Evolutionary conservation across 306 rosid genomes (phyloP), one percentile per base, ranked within the genome.

Genomic region (Acacia melanoxylon): DNA sequence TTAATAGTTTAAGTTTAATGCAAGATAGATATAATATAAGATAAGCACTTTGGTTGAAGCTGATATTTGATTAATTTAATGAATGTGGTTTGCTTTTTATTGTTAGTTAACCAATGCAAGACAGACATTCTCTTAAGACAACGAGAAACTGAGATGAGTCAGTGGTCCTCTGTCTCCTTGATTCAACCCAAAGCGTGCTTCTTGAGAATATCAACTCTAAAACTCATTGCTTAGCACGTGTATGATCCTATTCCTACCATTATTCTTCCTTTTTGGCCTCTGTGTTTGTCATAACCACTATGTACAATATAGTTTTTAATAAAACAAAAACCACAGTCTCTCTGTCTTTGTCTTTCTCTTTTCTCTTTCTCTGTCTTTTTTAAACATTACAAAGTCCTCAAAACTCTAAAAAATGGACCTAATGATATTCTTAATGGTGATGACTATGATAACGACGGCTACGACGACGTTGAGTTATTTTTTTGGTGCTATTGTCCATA

Each of bases 91-190:
- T 49, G 59, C 46, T 54, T 80, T 58, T 9, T n/a, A 8, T 6
- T 45, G 70, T 88, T 81, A 81, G 85, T 67, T 82, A 88, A 90
- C 85, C 90, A 90, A 93, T 82, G 94, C 80, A 75, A 83, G 86
- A 83, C 90, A 85, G 92, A 92, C 99, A 93, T 95, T 95, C 99
- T 87, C 91, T 91, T 83, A 82, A 88, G 87, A 86, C 75, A 25
- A 81, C 86, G 92, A 79, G 93, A 90, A 25, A 85, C 85, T 82
- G 74, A 69, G 74, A 69, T n/a, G 3, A 89, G 87, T 85, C 93
- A 86, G 98, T 93, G 97, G 99, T 87, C 87, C 91, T 90, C 91
- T 90, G 99, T 93, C 96, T 93, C 99, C 94, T 93, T 92, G 97
- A 91, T 89, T 92, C 98, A 90, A 92, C 78, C 99, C 97, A 88